Conservation (phyloP, 768 basidiomycete species). For the Suillus placidus region DNA sequence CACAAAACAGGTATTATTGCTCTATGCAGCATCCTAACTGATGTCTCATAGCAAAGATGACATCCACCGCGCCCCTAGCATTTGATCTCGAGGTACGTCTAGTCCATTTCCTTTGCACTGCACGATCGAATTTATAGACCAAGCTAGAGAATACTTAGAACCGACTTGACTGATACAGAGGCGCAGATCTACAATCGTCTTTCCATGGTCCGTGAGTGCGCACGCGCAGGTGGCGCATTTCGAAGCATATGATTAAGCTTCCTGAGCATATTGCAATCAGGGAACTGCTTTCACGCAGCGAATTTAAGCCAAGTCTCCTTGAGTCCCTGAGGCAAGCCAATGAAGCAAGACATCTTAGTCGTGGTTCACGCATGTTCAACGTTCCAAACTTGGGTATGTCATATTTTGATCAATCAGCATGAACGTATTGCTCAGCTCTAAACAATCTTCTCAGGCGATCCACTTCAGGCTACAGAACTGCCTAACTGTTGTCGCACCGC, state of each 20-base stretch:
- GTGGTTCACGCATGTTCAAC: conserved; percentile 2
- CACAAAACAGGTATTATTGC: background rate
- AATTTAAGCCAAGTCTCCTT: background rate
- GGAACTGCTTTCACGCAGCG: background rate
- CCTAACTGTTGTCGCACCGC: background rate
- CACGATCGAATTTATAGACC: conserved; percentile 1
- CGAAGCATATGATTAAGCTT: conserved; percentile 2
- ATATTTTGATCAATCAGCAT: background rate
- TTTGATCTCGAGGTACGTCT: background rate
- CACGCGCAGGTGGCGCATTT: background rate
- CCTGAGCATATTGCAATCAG: background rate
- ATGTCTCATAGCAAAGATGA: background rate
- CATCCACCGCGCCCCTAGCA: background rate
- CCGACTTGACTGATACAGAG: background rate
- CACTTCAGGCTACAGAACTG: background rate
- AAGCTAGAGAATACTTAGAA: background rate
- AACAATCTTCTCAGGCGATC: conserved; percentile 5
- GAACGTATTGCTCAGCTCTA: background rate
- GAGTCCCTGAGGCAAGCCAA: background rate
- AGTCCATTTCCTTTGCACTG: background rate
- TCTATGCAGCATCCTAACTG: background rate
- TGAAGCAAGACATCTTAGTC: conserved; percentile 5
- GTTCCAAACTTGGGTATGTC: background rate
- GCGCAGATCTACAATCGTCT: background rate
- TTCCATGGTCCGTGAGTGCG: conserved; percentile 1